phyloP scores from a whole-genome alignment of 805 yeast species.

The Barnettozyma wickerhamii region DNA sequence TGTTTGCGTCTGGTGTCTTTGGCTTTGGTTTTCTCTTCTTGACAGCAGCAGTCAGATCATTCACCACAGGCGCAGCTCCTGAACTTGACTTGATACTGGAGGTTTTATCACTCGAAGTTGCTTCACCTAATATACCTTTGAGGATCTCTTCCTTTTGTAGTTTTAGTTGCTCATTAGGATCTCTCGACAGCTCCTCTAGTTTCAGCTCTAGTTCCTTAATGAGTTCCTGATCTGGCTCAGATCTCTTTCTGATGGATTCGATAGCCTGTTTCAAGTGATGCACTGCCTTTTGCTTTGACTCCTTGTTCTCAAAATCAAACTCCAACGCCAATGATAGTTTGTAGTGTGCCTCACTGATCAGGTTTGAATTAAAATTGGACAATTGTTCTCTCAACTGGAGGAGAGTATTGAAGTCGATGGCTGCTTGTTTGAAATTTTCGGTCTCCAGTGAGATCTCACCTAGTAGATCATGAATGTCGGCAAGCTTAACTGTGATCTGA shows the following conservation, averaged over 20 bases:
- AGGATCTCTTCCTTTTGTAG: constrained; percentile 49
- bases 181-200: constrained; percentile 48
- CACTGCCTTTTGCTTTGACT: constrained; percentile 45
- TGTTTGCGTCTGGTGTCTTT: constrained; percentile 1
- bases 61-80: constrained; percentile 33
- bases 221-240: constrained; percentile 40
- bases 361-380: constrained; percentile 45
- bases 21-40: constrained; percentile 44
- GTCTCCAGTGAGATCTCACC: constrained; percentile 91
- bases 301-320: constrained; percentile 50
- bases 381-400: constrained; percentile 50
- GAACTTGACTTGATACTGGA: constrained; percentile 20
- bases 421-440: constrained; percentile 80
- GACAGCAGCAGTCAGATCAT: constrained; percentile 60
- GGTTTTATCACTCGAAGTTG: constrained; percentile 25
- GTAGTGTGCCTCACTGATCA: constrained; percentile 75
- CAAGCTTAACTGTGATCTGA: constrained; percentile 46
- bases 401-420: constrained; percentile 58
- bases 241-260: constrained; percentile 39
- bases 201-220: constrained; percentile 54
- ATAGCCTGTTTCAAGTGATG: constrained; percentile 52
- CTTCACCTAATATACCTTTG: constrained; percentile 53
- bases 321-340: constrained; percentile 78
- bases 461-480: constrained; percentile 70
- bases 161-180: constrained; percentile 44